These are phyloP conservation scores for Penicillium turbatum DNA, from an alignment of 495 filamentous ascomycete species.

Conservation along the genomic window DNA sequence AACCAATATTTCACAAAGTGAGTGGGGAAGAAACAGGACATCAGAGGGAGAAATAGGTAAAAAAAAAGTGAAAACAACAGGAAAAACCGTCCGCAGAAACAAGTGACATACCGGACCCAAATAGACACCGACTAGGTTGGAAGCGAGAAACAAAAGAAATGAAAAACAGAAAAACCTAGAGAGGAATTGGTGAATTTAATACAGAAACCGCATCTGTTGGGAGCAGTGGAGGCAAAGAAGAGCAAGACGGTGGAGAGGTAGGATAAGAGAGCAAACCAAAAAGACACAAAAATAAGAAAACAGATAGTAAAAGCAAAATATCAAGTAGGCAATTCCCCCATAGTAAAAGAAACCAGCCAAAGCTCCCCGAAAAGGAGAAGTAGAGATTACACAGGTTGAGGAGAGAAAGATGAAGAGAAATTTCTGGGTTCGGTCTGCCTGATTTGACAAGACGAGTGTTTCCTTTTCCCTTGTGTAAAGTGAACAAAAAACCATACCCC, in stretches of 20 bases:
- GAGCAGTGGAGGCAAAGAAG: constrained; percentile 26
- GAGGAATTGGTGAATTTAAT: constrained; percentile 40
- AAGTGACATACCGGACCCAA: constrained; percentile 25
- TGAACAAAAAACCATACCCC: constrained; percentile 24
- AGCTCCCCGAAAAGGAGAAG: constrained; percentile 41
- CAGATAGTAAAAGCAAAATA: constrained; percentile 6
- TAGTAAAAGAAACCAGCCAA: constrained; percentile 35
- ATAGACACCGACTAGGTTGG: constrained; percentile 26
- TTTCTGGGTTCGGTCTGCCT: constrained; percentile 22
- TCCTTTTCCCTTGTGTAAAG: constrained; percentile 7
- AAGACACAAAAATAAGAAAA: constrained; percentile 16
- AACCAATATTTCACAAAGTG: constrained; percentile 20
- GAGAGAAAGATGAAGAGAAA: constrained; percentile 29
- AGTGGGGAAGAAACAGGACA: constrained; percentile 11
- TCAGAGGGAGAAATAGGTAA: constrained; percentile 7
- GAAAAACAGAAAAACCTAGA: constrained; percentile 25
- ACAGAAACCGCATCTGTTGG: constrained; percentile 26
- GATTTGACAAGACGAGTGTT: constrained; percentile 14
- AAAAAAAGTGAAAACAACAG: constrained; percentile 11
- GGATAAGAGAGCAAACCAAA: constrained; percentile 12
- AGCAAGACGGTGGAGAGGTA: constrained; percentile 12
- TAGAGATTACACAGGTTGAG: constrained; percentile 46
- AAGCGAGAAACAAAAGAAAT: constrained; percentile 11
- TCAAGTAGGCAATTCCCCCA: constrained; percentile 18
- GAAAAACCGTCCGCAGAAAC: constrained; percentile 18